Conservation (phyloP, 805 yeast genomes). For the Suhomyces faveliae region DNA sequence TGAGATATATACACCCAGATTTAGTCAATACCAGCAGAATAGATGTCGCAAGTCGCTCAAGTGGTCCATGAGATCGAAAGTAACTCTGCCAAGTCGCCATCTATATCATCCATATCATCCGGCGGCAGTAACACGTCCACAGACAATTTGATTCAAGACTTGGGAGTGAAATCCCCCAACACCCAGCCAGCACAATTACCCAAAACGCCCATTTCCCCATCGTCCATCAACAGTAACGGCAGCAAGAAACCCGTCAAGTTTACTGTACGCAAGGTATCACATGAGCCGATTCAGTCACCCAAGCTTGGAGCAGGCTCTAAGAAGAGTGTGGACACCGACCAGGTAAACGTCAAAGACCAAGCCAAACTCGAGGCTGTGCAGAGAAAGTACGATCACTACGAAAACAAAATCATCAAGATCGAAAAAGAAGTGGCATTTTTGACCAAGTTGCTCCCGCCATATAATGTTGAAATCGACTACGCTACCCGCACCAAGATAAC, state of each 20-base stretch:
- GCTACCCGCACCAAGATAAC: constrained; percentile 39
- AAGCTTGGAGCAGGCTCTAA: constrained; percentile 4
- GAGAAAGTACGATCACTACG: constrained; percentile 34
- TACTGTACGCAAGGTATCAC: constrained; percentile 34
- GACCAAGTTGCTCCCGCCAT: constrained; percentile 41
- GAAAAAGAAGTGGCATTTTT: constrained; percentile 41
- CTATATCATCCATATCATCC: constrained; percentile 26
- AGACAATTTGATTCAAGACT: constrained; percentile 20
- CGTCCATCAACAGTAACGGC: constrained; percentile 3
- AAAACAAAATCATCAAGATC: constrained; percentile 32
- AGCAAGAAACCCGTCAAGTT: constrained; percentile 30
- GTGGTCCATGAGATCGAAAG: background rate
- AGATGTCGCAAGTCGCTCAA: constrained; percentile 24
- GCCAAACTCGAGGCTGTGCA: constrained; percentile 22
- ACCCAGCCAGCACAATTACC: background rate
- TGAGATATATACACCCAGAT: background rate
- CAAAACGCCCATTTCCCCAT: constrained; percentile 4
- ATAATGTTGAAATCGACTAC: constrained; percentile 43
- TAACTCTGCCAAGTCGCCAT: constrained; percentile 11
- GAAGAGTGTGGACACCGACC: background rate
- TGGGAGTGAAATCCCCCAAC: constrained; percentile 3
- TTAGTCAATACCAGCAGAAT: background rate
- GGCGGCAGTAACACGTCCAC: constrained; percentile 23
- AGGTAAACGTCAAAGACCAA: constrained; percentile 6
- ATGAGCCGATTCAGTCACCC: constrained; percentile 21